Conservation (phyloP, 768 basidiomycete species). For the Mycena rosella region DNA sequence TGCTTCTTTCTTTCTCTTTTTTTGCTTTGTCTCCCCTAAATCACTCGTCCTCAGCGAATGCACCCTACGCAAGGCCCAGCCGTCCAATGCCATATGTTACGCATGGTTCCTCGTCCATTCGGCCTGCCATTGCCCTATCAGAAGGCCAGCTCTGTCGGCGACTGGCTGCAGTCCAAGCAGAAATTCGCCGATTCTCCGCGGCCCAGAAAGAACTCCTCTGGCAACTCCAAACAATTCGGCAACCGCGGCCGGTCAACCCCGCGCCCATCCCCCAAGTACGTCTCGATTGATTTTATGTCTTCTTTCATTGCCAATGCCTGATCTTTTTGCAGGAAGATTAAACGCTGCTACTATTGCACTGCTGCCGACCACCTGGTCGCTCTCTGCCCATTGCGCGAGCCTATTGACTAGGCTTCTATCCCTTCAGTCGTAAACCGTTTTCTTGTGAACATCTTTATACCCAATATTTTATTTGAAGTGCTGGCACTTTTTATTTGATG, state of each 20-base stretch:
- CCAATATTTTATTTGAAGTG: not conserved
- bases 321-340: not conserved
- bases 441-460: not conserved
- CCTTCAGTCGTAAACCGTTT: not conserved
- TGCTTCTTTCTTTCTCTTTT: not conserved
- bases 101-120: not conserved
- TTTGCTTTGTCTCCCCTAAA: not conserved
- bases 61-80: not conserved
- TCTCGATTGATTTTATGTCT: not conserved
- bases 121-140: not conserved
- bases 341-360: slow-evolving; percentile 4
- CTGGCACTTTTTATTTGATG: not conserved
- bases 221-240: not conserved
- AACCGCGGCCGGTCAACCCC: not conserved
- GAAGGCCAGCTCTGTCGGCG: slow-evolving; percentile 5
- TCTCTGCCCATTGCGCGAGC: not conserved
- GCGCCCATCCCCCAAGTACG: not conserved
- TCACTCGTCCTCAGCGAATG: not conserved
- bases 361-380: not conserved
- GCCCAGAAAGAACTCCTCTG: slow-evolving; percentile 10
- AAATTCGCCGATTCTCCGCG: not conserved
- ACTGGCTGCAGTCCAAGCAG: not conserved
- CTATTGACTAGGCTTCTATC: not conserved
- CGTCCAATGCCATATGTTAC: not conserved
- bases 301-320: not conserved